These are phyloP conservation scores for Boletellus deceptivus DNA, from an alignment of 1,284 basidiomycete genomes.

Conservation along the genomic window DNA sequence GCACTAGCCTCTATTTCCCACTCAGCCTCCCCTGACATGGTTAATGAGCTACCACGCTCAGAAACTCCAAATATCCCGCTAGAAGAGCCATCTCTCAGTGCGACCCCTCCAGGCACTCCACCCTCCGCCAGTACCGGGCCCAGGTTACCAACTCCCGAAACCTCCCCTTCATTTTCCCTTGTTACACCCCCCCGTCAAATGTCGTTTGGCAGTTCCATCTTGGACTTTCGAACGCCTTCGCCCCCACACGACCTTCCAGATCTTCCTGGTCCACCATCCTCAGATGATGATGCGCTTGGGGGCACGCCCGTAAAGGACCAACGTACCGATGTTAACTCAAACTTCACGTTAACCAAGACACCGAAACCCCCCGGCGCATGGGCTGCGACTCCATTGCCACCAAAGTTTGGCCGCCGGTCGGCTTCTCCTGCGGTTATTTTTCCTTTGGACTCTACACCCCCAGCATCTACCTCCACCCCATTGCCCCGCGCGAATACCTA, in stretches of 20 bases:
- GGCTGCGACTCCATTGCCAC: slow-evolving; percentile 54
- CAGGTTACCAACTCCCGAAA: slow-evolving; percentile 8
- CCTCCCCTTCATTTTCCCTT: slow-evolving; percentile 28
- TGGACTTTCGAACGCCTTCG: slow-evolving; percentile 59
- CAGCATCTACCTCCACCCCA: slow-evolving; percentile 28
- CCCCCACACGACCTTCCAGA: slow-evolving; percentile 56
- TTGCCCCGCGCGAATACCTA: slow-evolving; percentile 28
- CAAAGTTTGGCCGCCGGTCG: slow-evolving; percentile 14
- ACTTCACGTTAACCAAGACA: slow-evolving; percentile 51
- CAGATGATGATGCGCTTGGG: slow-evolving; percentile 40
- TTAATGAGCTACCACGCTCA: slow-evolving; percentile 10
- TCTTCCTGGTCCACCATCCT: slow-evolving; percentile 58
- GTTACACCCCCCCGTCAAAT: slow-evolving; percentile 52
- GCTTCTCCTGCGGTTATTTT: slow-evolving; percentile 27
- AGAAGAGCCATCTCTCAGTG: slow-evolving; percentile 7
- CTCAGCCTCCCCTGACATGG: slow-evolving; percentile 18
- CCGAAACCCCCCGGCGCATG: slow-evolving; percentile 69
- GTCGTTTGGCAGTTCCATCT: slow-evolving; percentile 40
- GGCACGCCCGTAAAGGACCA: slow-evolving; percentile 25
- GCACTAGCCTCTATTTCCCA: background rate
- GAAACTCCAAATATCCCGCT: slow-evolving; percentile 1
- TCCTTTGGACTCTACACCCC: slow-evolving; percentile 34
- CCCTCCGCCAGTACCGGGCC: slow-evolving; percentile 6
- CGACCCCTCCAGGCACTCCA: slow-evolving; percentile 30
- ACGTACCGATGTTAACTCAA: slow-evolving; percentile 19